Evolutionary conservation across 176 grass and related monocot genomes (phyloP).

Genomic region (Tillandsia fasciculata): DNA sequence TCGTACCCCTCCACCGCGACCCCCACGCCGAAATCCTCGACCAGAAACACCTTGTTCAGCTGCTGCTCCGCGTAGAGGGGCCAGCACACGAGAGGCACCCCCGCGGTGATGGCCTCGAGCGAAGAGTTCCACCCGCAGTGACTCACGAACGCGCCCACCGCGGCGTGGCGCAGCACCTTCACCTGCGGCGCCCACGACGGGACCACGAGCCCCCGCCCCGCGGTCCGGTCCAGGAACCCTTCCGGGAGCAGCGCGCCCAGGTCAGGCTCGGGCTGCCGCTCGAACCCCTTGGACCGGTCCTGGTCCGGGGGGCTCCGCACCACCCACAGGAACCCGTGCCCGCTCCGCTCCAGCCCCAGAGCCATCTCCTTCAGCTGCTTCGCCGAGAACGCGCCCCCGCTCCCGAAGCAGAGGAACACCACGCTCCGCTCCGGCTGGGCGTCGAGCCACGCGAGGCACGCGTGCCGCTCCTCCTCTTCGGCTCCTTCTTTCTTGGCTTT

Average conservation of each 20-base stretch:
- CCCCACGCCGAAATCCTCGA: constrained; percentile 37
- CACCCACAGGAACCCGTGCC: constrained; percentile 25
- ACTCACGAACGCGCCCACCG: constrained; percentile 25
- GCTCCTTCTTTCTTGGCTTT: constrained; percentile 8
- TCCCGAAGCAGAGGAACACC: constrained; percentile 25
- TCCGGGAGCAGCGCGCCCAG: constrained; percentile 18
- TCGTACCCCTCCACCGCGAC: constrained; percentile 33
- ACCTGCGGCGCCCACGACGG: constrained; percentile 35
- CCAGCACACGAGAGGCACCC: constrained; percentile 28
- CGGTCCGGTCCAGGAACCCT: constrained; percentile 25
- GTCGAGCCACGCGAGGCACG: constrained; percentile 20
- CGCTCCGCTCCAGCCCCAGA: constrained; percentile 13
- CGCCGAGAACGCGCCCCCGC: constrained; percentile 7
- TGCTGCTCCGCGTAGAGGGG: constrained; percentile 63
- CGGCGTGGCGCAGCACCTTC: constrained; percentile 15
- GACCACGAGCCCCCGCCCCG: constrained; percentile 15
- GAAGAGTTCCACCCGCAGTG: constrained; percentile 24
- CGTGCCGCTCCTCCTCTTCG: neutral
- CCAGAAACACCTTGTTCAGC: constrained; percentile 49
- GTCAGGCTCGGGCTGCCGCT: constrained; percentile 6
- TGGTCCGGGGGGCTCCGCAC: neutral
- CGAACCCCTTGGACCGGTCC: neutral
- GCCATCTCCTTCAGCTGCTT: constrained; percentile 23
- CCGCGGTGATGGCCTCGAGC: constrained; percentile 8
- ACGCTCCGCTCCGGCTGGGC: constrained; percentile 8